A percentile compares a stretch with the other conserved stretches of the same genome.
phyloP scores from a whole-genome alignment of 345 rosid genomes.

The Lepidium africanum region DNA sequence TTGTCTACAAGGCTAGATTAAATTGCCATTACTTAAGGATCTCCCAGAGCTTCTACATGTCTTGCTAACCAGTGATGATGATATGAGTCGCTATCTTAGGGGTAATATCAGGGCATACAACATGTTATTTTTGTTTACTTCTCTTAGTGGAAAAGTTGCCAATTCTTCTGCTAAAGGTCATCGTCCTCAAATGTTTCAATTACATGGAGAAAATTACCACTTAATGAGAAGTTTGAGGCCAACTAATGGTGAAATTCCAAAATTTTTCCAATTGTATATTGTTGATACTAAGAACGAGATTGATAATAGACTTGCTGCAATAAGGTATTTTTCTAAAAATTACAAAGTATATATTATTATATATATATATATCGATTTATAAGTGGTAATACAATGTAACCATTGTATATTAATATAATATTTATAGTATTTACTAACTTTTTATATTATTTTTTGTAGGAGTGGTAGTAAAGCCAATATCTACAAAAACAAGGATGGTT shows the following conservation, averaged over 20 bases:
- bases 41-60: neutral
- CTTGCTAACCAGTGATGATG: neutral
- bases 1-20: neutral
- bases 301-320: no score
- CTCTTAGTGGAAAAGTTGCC: neutral
- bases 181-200: neutral
- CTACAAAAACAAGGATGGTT: neutral
- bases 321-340: no score
- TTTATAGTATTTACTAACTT: neutral
- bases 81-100: neutral
- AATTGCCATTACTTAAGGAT: neutral
- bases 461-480: rapidly evolving
- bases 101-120: neutral
- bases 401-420: no score
- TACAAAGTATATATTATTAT: no score
- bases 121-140: neutral
- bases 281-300: no score
- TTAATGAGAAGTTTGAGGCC: neutral
- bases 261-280: neutral
- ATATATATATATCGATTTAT: no score
- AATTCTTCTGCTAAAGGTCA: neutral
- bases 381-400: no score
- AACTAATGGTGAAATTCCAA: neutral
- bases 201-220: neutral
- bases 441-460: neutral